Evolutionary conservation across 2,329 filamentous ascomycete species (phyloP).

Genomic region (Colletotrichum limetticola): DNA sequence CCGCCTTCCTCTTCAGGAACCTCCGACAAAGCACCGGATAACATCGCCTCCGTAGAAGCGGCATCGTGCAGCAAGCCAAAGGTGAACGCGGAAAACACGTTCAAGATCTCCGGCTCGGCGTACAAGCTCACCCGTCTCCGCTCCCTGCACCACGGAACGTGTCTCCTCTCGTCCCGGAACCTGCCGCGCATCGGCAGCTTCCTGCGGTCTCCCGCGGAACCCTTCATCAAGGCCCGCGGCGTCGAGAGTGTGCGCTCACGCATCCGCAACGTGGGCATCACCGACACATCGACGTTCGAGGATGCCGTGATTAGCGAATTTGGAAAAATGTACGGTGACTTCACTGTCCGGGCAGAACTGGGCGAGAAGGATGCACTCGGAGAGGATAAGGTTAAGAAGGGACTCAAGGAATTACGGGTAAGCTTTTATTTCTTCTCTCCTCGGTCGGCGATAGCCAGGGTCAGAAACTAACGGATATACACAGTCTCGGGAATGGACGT

Average conservation of each 20-base stretch:
- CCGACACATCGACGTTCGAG: slow-evolving; percentile 52
- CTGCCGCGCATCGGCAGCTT: slow-evolving; percentile 75
- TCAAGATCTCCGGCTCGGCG: slow-evolving; percentile 93
- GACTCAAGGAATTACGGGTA: slow-evolving; percentile 71
- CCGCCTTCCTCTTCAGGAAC: neutral
- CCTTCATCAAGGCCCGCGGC: slow-evolving; percentile 82
- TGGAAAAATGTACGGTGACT: slow-evolving; percentile 68
- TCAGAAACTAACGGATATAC: slow-evolving; percentile 6
- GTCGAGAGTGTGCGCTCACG: slow-evolving; percentile 92
- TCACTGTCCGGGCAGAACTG: slow-evolving; percentile 51
- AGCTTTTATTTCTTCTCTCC: slow-evolving; percentile 44
- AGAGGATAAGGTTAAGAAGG: slow-evolving; percentile 66
- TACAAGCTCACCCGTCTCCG: slow-evolving; percentile 89
- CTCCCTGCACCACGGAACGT: slow-evolving; percentile 93
- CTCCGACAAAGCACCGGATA: neutral
- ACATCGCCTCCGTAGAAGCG: neutral
- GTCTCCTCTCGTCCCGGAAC: slow-evolving; percentile 82
- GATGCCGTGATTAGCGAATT: slow-evolving; percentile 74
- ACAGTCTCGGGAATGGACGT: slow-evolving; percentile 79
- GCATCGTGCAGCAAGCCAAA: slow-evolving; percentile 5
- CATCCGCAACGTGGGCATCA: slow-evolving; percentile 79
- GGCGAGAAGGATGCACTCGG: slow-evolving; percentile 59
- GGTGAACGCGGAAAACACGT: slow-evolving; percentile 47
- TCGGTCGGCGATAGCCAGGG: neutral
- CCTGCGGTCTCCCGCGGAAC: slow-evolving; percentile 80